phyloP scores from a whole-genome alignment of 2,329 filamentous ascomycete species.

The Alternaria sp. region DNA sequence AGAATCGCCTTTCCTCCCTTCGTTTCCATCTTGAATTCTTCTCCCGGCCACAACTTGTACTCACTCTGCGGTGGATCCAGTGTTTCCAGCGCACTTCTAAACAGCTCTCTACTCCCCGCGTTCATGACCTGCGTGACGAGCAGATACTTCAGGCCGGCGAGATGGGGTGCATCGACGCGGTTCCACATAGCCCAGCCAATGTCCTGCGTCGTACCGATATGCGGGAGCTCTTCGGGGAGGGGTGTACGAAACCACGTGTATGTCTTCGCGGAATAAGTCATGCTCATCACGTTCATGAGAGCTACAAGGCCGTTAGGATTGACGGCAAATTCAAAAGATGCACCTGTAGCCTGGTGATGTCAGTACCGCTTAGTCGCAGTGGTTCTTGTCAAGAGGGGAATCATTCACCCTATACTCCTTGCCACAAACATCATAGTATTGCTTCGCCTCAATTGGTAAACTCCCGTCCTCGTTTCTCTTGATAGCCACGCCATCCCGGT shows the following conservation, averaged over 20 bases:
- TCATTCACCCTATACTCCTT: conserved; percentile 8
- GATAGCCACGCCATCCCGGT: conserved; percentile 16
- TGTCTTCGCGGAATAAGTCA: conserved; percentile 13
- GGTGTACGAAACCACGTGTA: conserved; percentile 15
- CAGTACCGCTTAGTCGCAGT: background rate
- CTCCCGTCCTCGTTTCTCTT: conserved; percentile 15
- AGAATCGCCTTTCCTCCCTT: conserved; percentile 12
- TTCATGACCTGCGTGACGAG: conserved; percentile 22
- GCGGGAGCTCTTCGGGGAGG: conserved; percentile 8
- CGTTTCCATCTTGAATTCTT: conserved; percentile 13
- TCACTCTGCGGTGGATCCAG: conserved; percentile 16
- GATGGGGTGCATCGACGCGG: background rate
- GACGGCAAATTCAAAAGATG: conserved; percentile 14
- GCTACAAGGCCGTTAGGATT: conserved; percentile 11
- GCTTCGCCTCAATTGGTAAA: conserved; percentile 12
- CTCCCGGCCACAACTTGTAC: conserved; percentile 17
- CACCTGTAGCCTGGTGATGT: conserved; percentile 12
- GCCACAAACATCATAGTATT: conserved; percentile 20
- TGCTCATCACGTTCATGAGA: conserved; percentile 18
- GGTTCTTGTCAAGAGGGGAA: rapidly evolving
- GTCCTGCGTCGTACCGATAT: conserved; percentile 15
- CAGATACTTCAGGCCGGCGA: conserved; percentile 20
- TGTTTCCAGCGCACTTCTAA: conserved; percentile 8
- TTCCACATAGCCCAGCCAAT: conserved; percentile 26
- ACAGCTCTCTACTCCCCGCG: conserved; percentile 1